These are phyloP conservation scores for Plasmodium cynomolgi DNA, from an alignment of 169 alveolate species.

Conservation along the genomic window DNA sequence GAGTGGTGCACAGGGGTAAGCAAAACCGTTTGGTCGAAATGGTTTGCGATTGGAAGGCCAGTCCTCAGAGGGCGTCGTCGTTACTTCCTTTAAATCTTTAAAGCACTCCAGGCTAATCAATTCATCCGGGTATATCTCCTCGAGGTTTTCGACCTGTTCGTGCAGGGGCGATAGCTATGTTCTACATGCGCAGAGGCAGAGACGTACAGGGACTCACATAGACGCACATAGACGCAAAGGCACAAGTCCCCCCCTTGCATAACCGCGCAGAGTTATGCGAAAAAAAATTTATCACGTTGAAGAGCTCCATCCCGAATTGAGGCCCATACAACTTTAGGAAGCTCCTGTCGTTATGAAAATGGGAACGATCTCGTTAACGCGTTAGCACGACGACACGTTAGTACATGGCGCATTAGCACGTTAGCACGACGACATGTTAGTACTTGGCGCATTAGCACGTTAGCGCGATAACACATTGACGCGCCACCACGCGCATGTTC, in stretches of 20 bases:
- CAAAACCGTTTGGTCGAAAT: neutral
- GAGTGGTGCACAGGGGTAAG: neutral
- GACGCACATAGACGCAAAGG: neutral
- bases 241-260: neutral
- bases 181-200: neutral
- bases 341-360: constrained; percentile 13
- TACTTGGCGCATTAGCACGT: neutral
- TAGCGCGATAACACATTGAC: neutral
- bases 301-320: constrained; percentile 70
- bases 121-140: constrained; percentile 23
- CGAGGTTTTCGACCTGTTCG: constrained; percentile 30
- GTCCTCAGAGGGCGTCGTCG: neutral
- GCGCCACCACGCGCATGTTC: neutral
- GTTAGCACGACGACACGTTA: neutral
- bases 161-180: neutral
- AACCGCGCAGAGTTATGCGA: neutral
- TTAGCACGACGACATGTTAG: neutral
- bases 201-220: neutral
- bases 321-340: constrained; percentile 55
- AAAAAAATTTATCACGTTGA: constrained; percentile 15
- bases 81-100: constrained; percentile 39
- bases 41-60: neutral
- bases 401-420: neutral
- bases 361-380: neutral
- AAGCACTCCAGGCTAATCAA: neutral